These are phyloP conservation scores for Alternaria gansuensis DNA, from an alignment of 2,329 filamentous ascomycete genomes.

Conservation along the genomic window DNA sequence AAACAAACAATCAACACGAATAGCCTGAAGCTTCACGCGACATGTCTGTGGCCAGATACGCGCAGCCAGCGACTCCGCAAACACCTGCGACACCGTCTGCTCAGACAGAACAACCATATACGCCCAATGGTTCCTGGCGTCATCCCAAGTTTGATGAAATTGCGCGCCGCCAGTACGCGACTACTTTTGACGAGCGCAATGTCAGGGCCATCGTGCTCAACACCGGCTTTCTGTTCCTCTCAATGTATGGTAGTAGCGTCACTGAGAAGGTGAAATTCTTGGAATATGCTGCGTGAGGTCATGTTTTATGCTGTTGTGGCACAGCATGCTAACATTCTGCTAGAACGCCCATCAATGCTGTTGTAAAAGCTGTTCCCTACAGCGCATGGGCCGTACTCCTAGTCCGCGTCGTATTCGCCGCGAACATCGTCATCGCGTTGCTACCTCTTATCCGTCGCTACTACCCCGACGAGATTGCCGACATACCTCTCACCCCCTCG, in stretches of 20 bases:
- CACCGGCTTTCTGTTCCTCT: slow-evolving; percentile 61
- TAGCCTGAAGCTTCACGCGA: slow-evolving; percentile 13
- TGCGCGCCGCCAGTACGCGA: slow-evolving; percentile 77
- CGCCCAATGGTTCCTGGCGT: slow-evolving; percentile 79
- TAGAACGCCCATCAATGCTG: slow-evolving; percentile 51
- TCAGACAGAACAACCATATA: slow-evolving; percentile 38
- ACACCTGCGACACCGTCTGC: slow-evolving; percentile 38
- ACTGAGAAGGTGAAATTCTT: slow-evolving; percentile 34
- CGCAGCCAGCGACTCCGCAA: slow-evolving; percentile 35
- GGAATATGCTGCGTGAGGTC: slow-evolving; percentile 36
- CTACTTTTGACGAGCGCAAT: slow-evolving; percentile 81
- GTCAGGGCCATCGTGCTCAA: slow-evolving; percentile 76
- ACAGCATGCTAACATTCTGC: slow-evolving; percentile 23
- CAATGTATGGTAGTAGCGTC: slow-evolving; percentile 52
- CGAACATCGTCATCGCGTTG: slow-evolving; percentile 75
- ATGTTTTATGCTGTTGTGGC: not conserved
- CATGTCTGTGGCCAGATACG: slow-evolving; percentile 33
- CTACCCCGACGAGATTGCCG: slow-evolving; percentile 74
- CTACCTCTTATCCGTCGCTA: slow-evolving; percentile 73
- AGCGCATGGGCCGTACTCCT: slow-evolving; percentile 54
- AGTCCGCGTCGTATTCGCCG: slow-evolving; percentile 63
- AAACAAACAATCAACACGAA: slow-evolving; percentile 23
- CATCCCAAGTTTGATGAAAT: slow-evolving; percentile 92
- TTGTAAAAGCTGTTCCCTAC: slow-evolving; percentile 50
- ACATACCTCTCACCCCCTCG: slow-evolving; percentile 89